Evolutionary conservation across 2,329 filamentous ascomycete species (phyloP).

Genomic region (Beauveria scarabaeidicola): DNA sequence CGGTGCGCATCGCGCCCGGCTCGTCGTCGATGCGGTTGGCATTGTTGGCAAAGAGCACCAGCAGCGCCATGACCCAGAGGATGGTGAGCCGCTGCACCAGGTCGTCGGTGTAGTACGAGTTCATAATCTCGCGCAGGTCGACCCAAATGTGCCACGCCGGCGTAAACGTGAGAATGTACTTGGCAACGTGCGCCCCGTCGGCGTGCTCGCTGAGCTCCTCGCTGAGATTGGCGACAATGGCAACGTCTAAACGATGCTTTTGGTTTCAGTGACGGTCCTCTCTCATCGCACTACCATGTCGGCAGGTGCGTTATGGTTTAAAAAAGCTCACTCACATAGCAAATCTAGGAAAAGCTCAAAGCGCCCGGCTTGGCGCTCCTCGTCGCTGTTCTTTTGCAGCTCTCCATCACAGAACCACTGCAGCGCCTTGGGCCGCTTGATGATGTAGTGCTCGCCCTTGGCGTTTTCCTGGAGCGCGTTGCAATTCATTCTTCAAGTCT

Average conservation of each 20-base stretch:
- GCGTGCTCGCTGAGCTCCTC: constrained; percentile 38
- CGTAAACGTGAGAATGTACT: constrained; percentile 39
- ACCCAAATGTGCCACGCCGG: constrained; percentile 43
- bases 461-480: constrained; percentile 26
- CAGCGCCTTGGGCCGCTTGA: constrained; percentile 30
- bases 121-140: constrained; percentile 42
- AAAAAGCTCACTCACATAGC: constrained; percentile 25
- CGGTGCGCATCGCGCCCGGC: constrained; percentile 34
- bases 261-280: background rate
- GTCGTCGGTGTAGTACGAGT: constrained; percentile 44
- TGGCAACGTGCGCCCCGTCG: constrained; percentile 33
- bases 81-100: constrained; percentile 37
- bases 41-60: constrained; percentile 41
- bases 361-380: constrained; percentile 35
- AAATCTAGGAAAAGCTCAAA: constrained; percentile 44
- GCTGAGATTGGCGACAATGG: constrained; percentile 42
- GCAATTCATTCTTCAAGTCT: constrained; percentile 24
- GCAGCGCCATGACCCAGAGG: constrained; percentile 41
- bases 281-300: too few relatives aligned
- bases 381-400: constrained; percentile 32
- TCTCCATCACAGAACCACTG: constrained; percentile 37
- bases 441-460: constrained; percentile 24
- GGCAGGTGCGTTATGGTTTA: too few relatives aligned
- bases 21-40: constrained; percentile 34
- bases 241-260: constrained; percentile 26